Evolutionary conservation across 192 early-diverging fungal species (phyloP), one percentile per base, ranked within the genome.

Genomic region (Backusella tarrabulga): DNA sequence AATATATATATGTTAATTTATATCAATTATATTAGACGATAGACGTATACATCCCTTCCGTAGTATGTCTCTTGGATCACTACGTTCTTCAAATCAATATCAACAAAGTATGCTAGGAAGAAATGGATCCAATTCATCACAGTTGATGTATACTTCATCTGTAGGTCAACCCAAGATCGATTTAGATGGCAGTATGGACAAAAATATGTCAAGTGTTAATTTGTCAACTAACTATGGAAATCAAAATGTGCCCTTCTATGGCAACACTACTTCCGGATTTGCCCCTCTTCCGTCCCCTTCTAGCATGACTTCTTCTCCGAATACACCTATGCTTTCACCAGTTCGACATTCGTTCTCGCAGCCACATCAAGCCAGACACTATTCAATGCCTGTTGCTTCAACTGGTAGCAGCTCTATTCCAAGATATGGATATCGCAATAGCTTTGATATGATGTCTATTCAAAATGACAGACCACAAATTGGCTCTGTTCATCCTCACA

Each of bases 21-120:
- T 6, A 17, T 34, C 9, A 19, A 21, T 34, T 72, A 60, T 54
- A 15, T n/a, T 73, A 67, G 36, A 11, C 60, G 41, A 38, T 71
- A 40, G 77, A 74, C 77, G 68, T 11, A 40, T 66, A 0, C 72
- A 74, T 74, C 77, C 77, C 6, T 72, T 70, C 2, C 77, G 77
- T 60, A 79, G 77, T 38, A 74, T 74, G 77, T 79, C 77, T 36
- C 29, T 79, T 15, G 73, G 77, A 34, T 73, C 77, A 35, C 26
- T 79, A 35, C 56, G 71, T 38, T 38, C 34, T 21, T 52, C 38
- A 29, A 41, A 66, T 1, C 41, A 72, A 40, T 72, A 50, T 44
- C 71, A 36, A 50, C 26, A 68, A 35, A 36, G 11, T 19, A 68
- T 36, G 67, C 32, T 68, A 0, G 35, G 67, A 68, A 68, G 34